These are phyloP conservation scores for Diophrys sp. DNA, from an alignment of 73 alveolate genomes.

Conservation along the genomic window DNA sequence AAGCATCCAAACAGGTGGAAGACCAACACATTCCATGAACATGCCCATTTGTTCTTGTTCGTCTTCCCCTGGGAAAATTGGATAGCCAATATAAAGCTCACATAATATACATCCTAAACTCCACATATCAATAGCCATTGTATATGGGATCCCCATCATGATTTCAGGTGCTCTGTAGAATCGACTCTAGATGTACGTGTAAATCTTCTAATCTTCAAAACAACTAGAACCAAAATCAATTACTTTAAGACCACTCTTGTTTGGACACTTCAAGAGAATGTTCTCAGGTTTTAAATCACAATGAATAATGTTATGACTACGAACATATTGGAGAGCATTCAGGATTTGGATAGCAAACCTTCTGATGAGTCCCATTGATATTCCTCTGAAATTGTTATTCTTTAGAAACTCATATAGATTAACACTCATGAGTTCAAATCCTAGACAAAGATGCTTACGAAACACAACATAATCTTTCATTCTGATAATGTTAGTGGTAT, in stretches of 20 bases:
- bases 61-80: slow-evolving; percentile 57
- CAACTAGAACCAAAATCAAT: slow-evolving; percentile 86
- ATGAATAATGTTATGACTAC: slow-evolving; percentile 78
- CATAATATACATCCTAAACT: slow-evolving; percentile 52
- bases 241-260: slow-evolving; percentile 55
- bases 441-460: slow-evolving; percentile 57
- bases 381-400: slow-evolving; percentile 43
- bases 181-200: slow-evolving; percentile 52
- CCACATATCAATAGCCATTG: slow-evolving; percentile 55
- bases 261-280: slow-evolving; percentile 43
- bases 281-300: too few species aligned
- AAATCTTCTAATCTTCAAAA: slow-evolving; percentile 50
- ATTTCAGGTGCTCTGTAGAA: too few species aligned
- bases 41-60: slow-evolving; percentile 53
- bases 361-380: slow-evolving; percentile 29
- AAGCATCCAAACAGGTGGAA: slow-evolving; percentile 32
- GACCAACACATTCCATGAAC: slow-evolving; percentile 57
- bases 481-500: slow-evolving; percentile 31
- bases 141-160: slow-evolving; percentile 45
- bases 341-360: slow-evolving; percentile 43
- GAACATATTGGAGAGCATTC: slow-evolving; percentile 75
- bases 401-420: slow-evolving; percentile 46
- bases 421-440: slow-evolving; percentile 37
- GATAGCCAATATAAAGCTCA: slow-evolving; percentile 57
- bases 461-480: slow-evolving; percentile 29